Evolutionary conservation across 2,329 filamentous ascomycete genomes (phyloP), one percentile per base, ranked within the genome.

Genomic region (Graphilbum sp.): DNA sequence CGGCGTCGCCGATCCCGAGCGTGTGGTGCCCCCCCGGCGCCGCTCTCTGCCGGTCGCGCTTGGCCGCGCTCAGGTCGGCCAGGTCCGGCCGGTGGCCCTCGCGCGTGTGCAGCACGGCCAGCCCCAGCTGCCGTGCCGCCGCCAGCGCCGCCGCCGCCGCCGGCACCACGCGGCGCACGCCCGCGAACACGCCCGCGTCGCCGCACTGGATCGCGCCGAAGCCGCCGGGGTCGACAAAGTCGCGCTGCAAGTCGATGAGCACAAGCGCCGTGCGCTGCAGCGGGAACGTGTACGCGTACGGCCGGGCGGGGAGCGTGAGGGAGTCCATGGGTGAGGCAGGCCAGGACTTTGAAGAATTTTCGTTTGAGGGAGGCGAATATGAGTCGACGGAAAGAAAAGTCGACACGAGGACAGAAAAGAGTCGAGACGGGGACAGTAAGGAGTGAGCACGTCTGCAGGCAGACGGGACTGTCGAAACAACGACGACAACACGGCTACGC

Each of bases 161-260:
- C 0, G 62, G 64, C 17, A 69, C 63, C 23, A 71, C 58, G 15
- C 55, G 45, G 9, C 56, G 53, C 30, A 59, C 58, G 9, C 53
- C 50, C 1, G 50, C 43, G 35, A 63, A 54, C 15, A 54, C 34
- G 5, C 32, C 29, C 4, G 39, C 48, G 16, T 60, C 51, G 47
- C 62, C 63, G 44, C 61, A 61, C 52, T 69, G 65, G 17, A 60
- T 49, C 15, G 54, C 53, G 37, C 69, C 60, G 46, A 72, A 72
- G 40, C 66, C 66, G 39, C 54, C 57, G 8, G 57, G 47, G 31
- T 62, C 55, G 47, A 56, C 48, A 54, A 60, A 70, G 52, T 70
- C 67, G 40, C 62, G 61, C 49, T 72, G 67, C 57, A 71, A 66
- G 52, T 72, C 67, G 46, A 72, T 64, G 40, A 72, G 57, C 3